Evolutionary conservation across 164 flowering plant species (phyloP).

Genomic region (Umbilicus rupestris): DNA sequence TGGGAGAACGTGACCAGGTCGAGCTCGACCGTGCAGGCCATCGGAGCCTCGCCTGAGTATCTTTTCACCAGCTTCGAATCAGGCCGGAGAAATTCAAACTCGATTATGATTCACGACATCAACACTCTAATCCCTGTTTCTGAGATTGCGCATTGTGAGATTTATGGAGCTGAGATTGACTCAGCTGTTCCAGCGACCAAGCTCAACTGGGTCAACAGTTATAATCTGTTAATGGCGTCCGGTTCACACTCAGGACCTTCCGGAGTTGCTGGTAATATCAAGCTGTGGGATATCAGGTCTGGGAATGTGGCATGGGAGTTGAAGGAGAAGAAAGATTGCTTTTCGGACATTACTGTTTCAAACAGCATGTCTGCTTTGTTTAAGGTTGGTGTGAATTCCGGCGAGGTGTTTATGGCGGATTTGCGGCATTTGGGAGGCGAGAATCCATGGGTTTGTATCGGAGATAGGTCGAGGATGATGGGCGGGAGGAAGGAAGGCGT

Average conservation of each 20-base stretch:
- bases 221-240: conserved; percentile 60
- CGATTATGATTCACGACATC: conserved; percentile 73
- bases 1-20: conserved; percentile 84
- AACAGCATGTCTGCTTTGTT: conserved; percentile 43
- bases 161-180: conserved; percentile 67
- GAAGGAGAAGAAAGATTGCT: conserved; percentile 69
- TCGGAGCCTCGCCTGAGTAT: conserved; percentile 45
- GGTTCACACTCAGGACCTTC: conserved; percentile 87
- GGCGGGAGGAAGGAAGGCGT: conserved; percentile 72
- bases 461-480: conserved; percentile 33
- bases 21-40: conserved; percentile 70
- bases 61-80: conserved; percentile 88
- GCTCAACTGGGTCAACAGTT: conserved; percentile 52
- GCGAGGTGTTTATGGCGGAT: conserved; percentile 61
- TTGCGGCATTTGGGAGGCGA: conserved; percentile 46
- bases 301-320: conserved; percentile 52
- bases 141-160: conserved; percentile 65
- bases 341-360: conserved; percentile 65
- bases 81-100: conserved; percentile 65
- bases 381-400: conserved; percentile 82
- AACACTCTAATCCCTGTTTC: conserved; percentile 39
- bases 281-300: conserved; percentile 72
- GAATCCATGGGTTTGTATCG: conserved; percentile 60
- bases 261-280: conserved; percentile 63
- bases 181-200: conserved; percentile 79